phyloP scores from a whole-genome alignment of 2,329 filamentous ascomycete species.

The Orbilia brochopaga region DNA sequence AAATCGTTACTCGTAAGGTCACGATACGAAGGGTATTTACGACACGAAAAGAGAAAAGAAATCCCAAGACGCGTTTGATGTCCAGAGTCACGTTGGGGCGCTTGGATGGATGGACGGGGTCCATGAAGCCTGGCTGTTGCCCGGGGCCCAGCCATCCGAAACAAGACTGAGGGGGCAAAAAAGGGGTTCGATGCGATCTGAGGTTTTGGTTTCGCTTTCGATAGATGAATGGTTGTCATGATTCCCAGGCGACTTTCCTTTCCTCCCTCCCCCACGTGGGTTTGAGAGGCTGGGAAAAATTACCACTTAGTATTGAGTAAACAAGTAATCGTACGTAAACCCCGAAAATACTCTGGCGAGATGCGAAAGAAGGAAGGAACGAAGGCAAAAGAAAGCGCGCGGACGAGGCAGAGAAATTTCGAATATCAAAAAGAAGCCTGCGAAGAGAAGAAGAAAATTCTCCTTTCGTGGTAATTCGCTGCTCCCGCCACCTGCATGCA shows the following conservation, averaged over 20 bases:
- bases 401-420: constrained; percentile 2
- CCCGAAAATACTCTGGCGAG: constrained; percentile 10
- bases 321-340: too few relatives aligned
- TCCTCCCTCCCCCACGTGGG: constrained; percentile 33
- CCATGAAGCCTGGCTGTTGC: too few relatives aligned
- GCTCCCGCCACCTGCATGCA: constrained; percentile 28
- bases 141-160: not conserved
- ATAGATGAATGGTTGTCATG: too few relatives aligned
- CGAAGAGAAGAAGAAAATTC: constrained; percentile 17
- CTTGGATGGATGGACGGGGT: not conserved
- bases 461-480: not conserved
- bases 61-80: not conserved
- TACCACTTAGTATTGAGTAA: too few relatives aligned
- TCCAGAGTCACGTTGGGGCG: not conserved
- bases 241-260: too few relatives aligned
- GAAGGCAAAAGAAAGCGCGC: not conserved
- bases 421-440: not conserved
- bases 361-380: constrained; percentile 22
- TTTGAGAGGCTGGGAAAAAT: constrained; percentile 28
- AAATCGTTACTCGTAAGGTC: not conserved
- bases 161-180: not conserved
- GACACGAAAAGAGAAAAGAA: constrained; percentile 3
- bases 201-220: not conserved
- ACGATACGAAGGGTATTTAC: not conserved
- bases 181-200: constrained; percentile 7